Percentiles rank a stretch among this genome's conserved stretches.
Conservation (phyloP, 2,329 filamentous ascomycete genomes). For the Fusarium sp. region DNA sequence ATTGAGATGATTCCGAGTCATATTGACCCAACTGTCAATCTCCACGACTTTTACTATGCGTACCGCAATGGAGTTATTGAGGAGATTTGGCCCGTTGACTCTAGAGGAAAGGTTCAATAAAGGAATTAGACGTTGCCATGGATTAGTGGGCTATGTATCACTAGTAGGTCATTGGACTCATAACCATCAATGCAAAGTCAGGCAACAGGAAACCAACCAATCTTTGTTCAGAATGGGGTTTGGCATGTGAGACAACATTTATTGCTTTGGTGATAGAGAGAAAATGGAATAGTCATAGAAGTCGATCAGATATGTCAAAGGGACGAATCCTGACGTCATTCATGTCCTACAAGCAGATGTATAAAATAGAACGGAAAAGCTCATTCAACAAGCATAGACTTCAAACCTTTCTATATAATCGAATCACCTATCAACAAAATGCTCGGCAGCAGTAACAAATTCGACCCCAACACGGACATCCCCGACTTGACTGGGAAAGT, state of each 20-base stretch:
- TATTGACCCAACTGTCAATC: slow-evolving; percentile 40
- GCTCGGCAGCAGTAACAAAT: slow-evolving; percentile 7
- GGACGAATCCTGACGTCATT: slow-evolving; percentile 11
- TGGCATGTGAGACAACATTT: background rate
- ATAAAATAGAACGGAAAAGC: background rate
- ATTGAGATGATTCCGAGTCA: slow-evolving; percentile 43
- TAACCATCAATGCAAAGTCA: no score
- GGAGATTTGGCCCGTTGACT: slow-evolving; percentile 39
- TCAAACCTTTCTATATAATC: no score
- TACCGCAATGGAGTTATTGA: slow-evolving; percentile 20
- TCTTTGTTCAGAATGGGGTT: no score
- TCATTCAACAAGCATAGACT: background rate
- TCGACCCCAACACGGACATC: slow-evolving; percentile 17
- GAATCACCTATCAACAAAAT: background rate
- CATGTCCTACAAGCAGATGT: background rate
- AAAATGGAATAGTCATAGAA: slow-evolving; percentile 9
- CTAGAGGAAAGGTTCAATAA: slow-evolving; percentile 39
- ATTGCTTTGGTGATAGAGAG: no score
- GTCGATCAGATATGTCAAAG: background rate
- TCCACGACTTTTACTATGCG: slow-evolving; percentile 40
- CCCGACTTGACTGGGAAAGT: slow-evolving; percentile 13
- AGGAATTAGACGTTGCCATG: no score
- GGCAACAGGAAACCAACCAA: no score
- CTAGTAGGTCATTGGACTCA: no score
- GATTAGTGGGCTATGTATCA: no score